Evolutionary conservation across 306 rosid species (phyloP), one percentile per base, ranked within the genome.

Genomic region (Inga leiocalycina): DNA sequence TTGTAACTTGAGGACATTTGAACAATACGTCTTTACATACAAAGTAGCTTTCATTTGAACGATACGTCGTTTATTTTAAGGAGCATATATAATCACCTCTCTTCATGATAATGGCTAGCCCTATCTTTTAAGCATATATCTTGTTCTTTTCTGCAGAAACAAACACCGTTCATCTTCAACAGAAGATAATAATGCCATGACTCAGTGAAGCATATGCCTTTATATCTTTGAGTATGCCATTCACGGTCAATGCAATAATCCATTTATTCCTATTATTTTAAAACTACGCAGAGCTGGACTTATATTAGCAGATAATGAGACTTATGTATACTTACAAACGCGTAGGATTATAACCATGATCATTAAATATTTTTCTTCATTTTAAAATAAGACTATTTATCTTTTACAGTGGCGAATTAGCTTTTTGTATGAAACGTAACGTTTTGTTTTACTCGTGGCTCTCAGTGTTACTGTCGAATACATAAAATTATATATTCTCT

Each of bases 261-360:
- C 10, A 66, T 34, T 66, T 16, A 66, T 66, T 66, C n/a, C 10
- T 35, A 15, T 35, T 66, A 35, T 67, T 67, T 30, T 35, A 67
- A 67, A 17, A 67, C 2, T 32, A 32, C 17, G 46, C 46, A 67
- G 24, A 67, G 45, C 46, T 67, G 72, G 72, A 67, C 45, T 17
- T 67, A 3, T 69, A 69, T 39, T 37, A 68, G 8, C 6, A 39
- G 27, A 24, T 69, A 69, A 69, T 20, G 49, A 69, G 22, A 69
- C 32, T 37, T 19, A 19, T 19, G 74, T 39, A 69, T 39, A 69
- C 74, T 69, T 39, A 69, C 74, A 69, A 69, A 69, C 45, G 74
- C 20, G 39, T 39, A 17, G 49, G 74, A 19, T 69, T 16, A 14
- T 39, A 20, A 10, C 49, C 74, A 17, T 44, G 10, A 44, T 19